Base-by-base conservation (phyloP, 2,329 filamentous ascomycete genomes). In the Nigrospora sphaerica region DNA sequence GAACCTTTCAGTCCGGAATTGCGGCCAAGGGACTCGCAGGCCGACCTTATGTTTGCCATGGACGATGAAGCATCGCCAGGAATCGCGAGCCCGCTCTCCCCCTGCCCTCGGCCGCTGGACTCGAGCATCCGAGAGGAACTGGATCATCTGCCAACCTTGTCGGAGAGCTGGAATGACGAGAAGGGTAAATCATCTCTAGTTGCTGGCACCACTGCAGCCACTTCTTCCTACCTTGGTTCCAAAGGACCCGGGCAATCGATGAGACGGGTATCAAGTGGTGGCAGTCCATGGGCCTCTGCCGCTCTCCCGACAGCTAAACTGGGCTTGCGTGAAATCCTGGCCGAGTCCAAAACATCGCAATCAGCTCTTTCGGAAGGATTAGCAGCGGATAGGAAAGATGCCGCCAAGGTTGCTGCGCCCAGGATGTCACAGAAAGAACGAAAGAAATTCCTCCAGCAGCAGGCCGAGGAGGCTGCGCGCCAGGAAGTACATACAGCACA, bases 351-450 rank as follows among this genome's bases (percentile, higher is more conserved):
- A 0, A 67, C 72, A 2, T 67, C 49, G 6, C 64, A 68, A 14
- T 81, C 77, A 4, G 75, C 72, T 1, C 61, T 83, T 3, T 79
- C 78, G 4, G 71, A 73, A 4, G 74, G 73, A 5, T 58, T 83
- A 12, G 75, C 73, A 6, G 74, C 74, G 1, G 73, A 80, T 54
- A 74, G 64, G 40, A 73, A 67, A 45, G 68, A 73, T 16, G 48
- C 62, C 46, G 60, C 48, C 42, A 73, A 68, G 53, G 45, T 58
- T 35, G 57, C 70, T 0, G 67, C 70, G 14, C 61, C 67, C 0
- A 95, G 88, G 61, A 67, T 95, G 54, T 95, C 91, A 0, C 93
- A 97, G 57, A 95, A 93, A 60, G 91, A 96, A 63, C 83, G 90
- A 18, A 97, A 95, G 68, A 87, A 80, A 60, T 80, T 90, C 53